A percentile compares a stretch with the other conserved stretches of the same genome.
These are phyloP conservation scores for Xanthoconium purpureum DNA, from an alignment of 768 basidiomycete species.

Conservation along the genomic window DNA sequence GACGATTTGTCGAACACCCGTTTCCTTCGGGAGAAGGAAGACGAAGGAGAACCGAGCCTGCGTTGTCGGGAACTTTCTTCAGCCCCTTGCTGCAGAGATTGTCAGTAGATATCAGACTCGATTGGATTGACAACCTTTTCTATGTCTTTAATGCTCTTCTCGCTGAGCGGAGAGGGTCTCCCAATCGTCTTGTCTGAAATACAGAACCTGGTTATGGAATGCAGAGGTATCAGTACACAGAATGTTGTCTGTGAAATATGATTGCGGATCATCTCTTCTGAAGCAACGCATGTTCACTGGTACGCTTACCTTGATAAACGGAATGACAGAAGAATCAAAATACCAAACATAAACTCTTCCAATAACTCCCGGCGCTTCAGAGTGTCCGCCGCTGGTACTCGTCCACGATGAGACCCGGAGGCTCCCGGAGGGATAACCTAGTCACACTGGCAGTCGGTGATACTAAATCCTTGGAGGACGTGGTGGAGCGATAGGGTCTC, in stretches of 20 bases:
- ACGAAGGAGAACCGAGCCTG: constrained; percentile 82
- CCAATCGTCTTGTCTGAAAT: constrained; percentile 97
- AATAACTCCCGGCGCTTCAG: constrained; percentile 77
- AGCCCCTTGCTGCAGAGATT: constrained; percentile 51
- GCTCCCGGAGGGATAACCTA: constrained; percentile 63
- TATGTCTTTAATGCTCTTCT: constrained; percentile 68
- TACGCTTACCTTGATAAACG: constrained; percentile 66
- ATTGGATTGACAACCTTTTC: constrained; percentile 46
- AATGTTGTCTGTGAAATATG: constrained; percentile 68
- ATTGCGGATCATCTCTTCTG: neutral
- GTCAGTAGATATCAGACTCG: neutral
- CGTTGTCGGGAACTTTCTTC: constrained; percentile 67
- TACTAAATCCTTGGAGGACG: constrained; percentile 72
- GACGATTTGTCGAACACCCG: constrained; percentile 91
- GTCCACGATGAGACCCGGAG: constrained; percentile 37
- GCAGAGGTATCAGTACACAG: constrained; percentile 92
- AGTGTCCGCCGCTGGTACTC: constrained; percentile 63
- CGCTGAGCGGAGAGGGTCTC: constrained; percentile 68
- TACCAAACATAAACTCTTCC: constrained; percentile 95
- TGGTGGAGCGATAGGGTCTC: constrained; percentile 77
- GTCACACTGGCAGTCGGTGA: constrained; percentile 68
- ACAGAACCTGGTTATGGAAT: constrained; percentile 77
- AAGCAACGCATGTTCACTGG: too few relatives aligned
- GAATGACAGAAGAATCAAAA: constrained; percentile 79
- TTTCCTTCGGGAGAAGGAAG: constrained; percentile 89